Evolutionary conservation across 83 land plant species (phyloP).

Genomic region (Diphasiastrum complanatum): DNA sequence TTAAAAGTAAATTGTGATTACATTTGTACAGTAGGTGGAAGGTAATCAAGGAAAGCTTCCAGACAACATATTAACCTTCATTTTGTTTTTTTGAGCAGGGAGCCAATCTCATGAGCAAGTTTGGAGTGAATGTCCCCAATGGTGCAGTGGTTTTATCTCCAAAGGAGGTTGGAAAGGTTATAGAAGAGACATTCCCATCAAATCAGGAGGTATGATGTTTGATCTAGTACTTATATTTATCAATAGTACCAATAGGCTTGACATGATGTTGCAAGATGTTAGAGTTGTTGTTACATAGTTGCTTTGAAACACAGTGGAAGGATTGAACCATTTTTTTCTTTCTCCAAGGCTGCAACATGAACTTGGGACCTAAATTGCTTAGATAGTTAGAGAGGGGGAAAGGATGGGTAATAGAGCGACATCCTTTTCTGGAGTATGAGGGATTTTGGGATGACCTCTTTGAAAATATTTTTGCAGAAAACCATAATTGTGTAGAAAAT

Average conservation of each 20-base stretch:
- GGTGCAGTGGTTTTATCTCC: slow-evolving; percentile 68
- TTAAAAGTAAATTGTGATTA: not conserved
- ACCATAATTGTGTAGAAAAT: no score
- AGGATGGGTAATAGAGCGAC: no score
- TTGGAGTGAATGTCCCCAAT: slow-evolving; percentile 90
- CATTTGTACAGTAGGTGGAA: not conserved
- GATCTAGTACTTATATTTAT: not conserved
- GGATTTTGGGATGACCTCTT: no score
- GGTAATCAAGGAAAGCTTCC: not conserved
- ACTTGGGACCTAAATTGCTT: no score
- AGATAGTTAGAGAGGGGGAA: no score
- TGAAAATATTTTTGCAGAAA: no score
- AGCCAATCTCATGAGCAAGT: slow-evolving; percentile 82
- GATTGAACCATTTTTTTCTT: slow-evolving; percentile 1
- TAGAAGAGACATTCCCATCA: slow-evolving; percentile 49
- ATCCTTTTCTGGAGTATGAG: no score
- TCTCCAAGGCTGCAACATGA: not conserved
- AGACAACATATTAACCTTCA: not conserved
- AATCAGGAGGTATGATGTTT: slow-evolving; percentile 57
- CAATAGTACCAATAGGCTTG: not conserved
- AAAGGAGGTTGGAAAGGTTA: slow-evolving; percentile 52
- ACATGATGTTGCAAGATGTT: no score
- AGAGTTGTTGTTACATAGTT: no score
- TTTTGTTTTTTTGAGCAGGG: slow-evolving; percentile 46
- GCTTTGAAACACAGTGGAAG: no score